Evolutionary conservation across 768 basidiomycete genomes (phyloP), one percentile per base, ranked within the genome.

Genomic region (Naganishia antarctica): DNA sequence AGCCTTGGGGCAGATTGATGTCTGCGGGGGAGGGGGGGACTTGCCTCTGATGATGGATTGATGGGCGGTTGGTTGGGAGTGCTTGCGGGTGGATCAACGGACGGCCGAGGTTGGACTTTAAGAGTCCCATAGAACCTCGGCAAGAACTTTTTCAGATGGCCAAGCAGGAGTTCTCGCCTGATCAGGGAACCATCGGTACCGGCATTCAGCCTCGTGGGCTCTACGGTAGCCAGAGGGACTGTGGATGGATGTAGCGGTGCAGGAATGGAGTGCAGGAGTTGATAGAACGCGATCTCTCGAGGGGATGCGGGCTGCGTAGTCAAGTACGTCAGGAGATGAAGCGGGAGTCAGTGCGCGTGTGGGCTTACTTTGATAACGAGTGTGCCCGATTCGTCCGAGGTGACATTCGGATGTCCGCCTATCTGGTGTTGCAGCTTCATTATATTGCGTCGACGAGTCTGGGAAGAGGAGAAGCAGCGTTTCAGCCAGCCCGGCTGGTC

Each of bases 81-180:
- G n/a, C n/a, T n/a, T n/a, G n/a, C n/a, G n/a, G n/a, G n/a, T n/a
- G n/a, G n/a, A n/a, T n/a, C n/a, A n/a, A n/a, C n/a, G n/a, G n/a
- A n/a, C n/a, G n/a, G n/a, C n/a, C n/a, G n/a, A n/a, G n/a, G 87
- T 75, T 88, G 79, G 3, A 94, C 78, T 67, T 80, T 84, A 43
- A 96, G 79, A 3, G 87, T 87, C 2, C 94, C 94, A 45, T 86
- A 81, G 76, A 90, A 96, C 44, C 80, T 82, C 12, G 92, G 89
- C 4, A 87, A 81, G 74, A 84, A 91, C 1, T 79, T 81, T 41
- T 57, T 70, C 37, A 77, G 70, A 28, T 65, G 67, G 25, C 61
- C 47, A 37, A 66, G 45, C 18, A 58, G 45, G 29, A 51, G 23
- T 44, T 31, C 28, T 3, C 41, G 50, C 23, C 13, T 47, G 47